phyloP scores from a whole-genome alignment of 2,329 filamentous ascomycete species.

The Dothiorella sarmentorum region DNA sequence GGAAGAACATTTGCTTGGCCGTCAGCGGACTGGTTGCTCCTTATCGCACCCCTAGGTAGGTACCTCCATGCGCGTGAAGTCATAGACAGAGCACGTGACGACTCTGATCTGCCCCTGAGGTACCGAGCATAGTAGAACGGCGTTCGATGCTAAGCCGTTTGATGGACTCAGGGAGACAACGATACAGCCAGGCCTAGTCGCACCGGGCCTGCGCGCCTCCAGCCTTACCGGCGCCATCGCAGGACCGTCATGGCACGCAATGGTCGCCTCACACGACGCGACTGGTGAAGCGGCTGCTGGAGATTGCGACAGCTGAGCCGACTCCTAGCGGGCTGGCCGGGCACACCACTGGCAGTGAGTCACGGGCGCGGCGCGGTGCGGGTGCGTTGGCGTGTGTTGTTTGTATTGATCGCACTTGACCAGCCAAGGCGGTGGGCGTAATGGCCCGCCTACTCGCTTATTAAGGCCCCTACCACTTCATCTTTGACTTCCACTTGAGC shows the following conservation, averaged over 20 bases:
- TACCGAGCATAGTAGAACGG: background rate
- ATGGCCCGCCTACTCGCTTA: conserved; percentile 16
- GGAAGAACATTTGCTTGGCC: background rate
- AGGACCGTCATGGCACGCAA: background rate
- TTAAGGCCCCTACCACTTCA: conserved; percentile 15
- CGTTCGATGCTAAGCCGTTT: conserved; percentile 10
- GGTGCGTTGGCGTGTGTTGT: conserved; percentile 11
- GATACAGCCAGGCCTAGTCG: conserved; percentile 3
- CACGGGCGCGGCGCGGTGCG: conserved; percentile 11
- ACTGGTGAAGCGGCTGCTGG: background rate
- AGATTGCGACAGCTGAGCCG: background rate
- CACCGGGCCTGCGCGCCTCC: background rate
- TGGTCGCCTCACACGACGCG: background rate
- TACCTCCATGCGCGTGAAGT: background rate
- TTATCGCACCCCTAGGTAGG: background rate
- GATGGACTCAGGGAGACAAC: conserved; percentile 13
- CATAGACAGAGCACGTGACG: conserved; percentile 10
- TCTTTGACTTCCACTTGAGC: conserved; percentile 17
- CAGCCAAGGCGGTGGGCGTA: conserved; percentile 16
- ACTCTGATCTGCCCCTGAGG: conserved; percentile 13
- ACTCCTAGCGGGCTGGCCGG: background rate
- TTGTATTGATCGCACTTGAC: conserved; percentile 9
- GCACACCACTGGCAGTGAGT: conserved; percentile 2
- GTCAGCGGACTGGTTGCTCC: background rate
- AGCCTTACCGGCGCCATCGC: background rate